These are phyloP conservation scores for Penicillium expansum DNA, from an alignment of 2,329 filamentous ascomycete species.

Conservation along the genomic window DNA sequence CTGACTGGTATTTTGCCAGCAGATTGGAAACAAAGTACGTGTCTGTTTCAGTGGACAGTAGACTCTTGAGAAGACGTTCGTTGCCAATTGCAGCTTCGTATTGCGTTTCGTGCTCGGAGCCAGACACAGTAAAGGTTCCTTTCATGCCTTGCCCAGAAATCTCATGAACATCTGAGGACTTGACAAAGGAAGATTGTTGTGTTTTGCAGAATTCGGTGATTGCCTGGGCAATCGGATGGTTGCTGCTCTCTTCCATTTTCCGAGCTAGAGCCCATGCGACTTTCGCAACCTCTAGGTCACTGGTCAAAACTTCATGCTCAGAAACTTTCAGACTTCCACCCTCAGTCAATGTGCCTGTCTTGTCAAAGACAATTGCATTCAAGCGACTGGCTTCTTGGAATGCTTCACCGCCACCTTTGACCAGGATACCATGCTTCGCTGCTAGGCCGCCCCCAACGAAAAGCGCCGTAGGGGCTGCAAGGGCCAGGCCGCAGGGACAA, in stretches of 20 bases:
- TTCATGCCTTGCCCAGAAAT: slow-evolving; percentile 58
- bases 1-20: slow-evolving; percentile 40
- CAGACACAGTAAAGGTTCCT: slow-evolving; percentile 47
- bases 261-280: slow-evolving; percentile 49
- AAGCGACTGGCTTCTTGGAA: slow-evolving; percentile 80
- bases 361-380: slow-evolving; percentile 81
- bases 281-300: slow-evolving; percentile 33
- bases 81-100: slow-evolving; percentile 58
- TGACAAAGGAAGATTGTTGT: slow-evolving; percentile 25
- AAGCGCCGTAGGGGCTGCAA: slow-evolving; percentile 83
- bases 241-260: slow-evolving; percentile 57
- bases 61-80: slow-evolving; percentile 49
- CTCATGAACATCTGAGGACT: slow-evolving; percentile 49
- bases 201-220: slow-evolving; percentile 50
- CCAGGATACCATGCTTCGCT: slow-evolving; percentile 74
- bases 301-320: slow-evolving; percentile 46
- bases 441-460: slow-evolving; percentile 80
- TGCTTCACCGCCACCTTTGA: slow-evolving; percentile 79
- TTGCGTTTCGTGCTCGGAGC: slow-evolving; percentile 18
- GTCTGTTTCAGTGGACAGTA: slow-evolving; percentile 32
- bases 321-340: slow-evolving; percentile 58
- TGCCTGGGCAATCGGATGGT: slow-evolving; percentile 59
- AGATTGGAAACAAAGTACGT: slow-evolving; percentile 34
- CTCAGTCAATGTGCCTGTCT: slow-evolving; percentile 78
- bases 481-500: slow-evolving; percentile 77